Percentiles rank a stretch among this genome's conserved stretches.
These are phyloP conservation scores for Raphanus raphanistrum DNA, from an alignment of 345 rosid genomes.

Conservation along the genomic window DNA sequence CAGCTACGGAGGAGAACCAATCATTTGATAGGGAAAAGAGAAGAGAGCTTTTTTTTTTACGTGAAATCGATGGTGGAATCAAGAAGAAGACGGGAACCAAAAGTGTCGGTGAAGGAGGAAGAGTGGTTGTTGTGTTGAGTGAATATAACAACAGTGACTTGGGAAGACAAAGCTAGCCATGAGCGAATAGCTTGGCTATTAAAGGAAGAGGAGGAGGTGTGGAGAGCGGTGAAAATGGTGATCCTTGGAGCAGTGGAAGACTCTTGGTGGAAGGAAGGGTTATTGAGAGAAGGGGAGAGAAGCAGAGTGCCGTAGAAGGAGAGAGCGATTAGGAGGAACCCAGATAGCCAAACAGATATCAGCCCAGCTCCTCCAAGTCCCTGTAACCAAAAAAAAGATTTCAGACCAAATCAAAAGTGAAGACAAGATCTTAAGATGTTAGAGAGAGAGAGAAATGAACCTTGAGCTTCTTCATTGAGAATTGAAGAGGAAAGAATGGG, in stretches of 20 bases:
- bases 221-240: slow-evolving; percentile 66
- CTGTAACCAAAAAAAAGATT: slow-evolving; percentile 37
- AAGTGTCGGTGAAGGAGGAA: slow-evolving; percentile 49
- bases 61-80: slow-evolving; percentile 77
- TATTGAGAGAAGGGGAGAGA: slow-evolving; percentile 47
- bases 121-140: slow-evolving; percentile 45
- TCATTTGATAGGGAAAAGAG: background rate
- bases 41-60: slow-evolving; percentile 44
- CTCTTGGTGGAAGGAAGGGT: slow-evolving; percentile 13
- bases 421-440: background rate
- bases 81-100: slow-evolving; percentile 60
- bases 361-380: slow-evolving; percentile 54
- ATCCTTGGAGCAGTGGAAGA: slow-evolving; percentile 43
- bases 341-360: slow-evolving; percentile 73
- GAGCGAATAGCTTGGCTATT: slow-evolving; percentile 62
- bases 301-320: slow-evolving; percentile 71
- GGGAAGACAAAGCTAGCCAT: slow-evolving; percentile 83
- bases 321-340: slow-evolving; percentile 62
- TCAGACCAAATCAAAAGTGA: slow-evolving; percentile 10
- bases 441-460: slow-evolving; percentile 16
- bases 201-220: slow-evolving; percentile 29
- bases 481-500: slow-evolving; percentile 4
- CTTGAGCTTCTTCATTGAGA: slow-evolving; percentile 43
- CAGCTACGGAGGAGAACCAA: background rate
- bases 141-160: slow-evolving; percentile 62